These are phyloP conservation scores for Sarocladiaceae sp. DNA, from an alignment of 2,329 filamentous ascomycete genomes.

Conservation along the genomic window DNA sequence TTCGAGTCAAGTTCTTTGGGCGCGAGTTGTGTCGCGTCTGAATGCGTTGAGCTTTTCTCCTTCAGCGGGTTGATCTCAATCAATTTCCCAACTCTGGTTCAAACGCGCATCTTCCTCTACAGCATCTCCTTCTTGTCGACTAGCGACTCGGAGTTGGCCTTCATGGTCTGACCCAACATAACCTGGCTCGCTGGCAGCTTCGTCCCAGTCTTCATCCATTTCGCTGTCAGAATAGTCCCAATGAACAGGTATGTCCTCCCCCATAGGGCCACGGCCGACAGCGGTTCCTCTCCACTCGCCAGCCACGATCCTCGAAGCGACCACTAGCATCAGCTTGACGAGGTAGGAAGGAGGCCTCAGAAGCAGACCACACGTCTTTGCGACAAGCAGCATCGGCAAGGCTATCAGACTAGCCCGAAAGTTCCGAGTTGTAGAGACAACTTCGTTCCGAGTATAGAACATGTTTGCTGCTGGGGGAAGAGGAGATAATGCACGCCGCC, in stretches of 20 bases:
- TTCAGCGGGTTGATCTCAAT: slow-evolving; percentile 1
- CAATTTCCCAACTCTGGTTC: slow-evolving; percentile 2
- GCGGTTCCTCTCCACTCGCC: slow-evolving; percentile 60
- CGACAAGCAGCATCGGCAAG: slow-evolving; percentile 54
- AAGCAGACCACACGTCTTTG: slow-evolving; percentile 73
- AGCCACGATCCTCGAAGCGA: slow-evolving; percentile 70
- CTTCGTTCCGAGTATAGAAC: slow-evolving; percentile 27
- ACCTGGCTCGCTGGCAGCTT: neutral
- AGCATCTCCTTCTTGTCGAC: neutral
- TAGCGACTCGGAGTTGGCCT: no score
- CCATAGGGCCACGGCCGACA: slow-evolving; percentile 41
- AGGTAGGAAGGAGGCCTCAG: slow-evolving; percentile 78
- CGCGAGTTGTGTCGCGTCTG: no score
- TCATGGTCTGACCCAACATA: no score
- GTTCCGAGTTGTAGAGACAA: neutral
- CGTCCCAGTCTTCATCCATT: slow-evolving; percentile 25
- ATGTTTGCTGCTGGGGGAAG: slow-evolving; percentile 65
- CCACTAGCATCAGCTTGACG: slow-evolving; percentile 73
- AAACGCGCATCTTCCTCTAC: neutral
- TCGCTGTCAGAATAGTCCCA: slow-evolving; percentile 16
- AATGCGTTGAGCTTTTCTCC: no score
- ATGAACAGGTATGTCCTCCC: slow-evolving; percentile 7
- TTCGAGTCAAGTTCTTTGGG: no score
- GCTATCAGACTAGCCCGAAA: slow-evolving; percentile 15
- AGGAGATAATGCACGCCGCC: slow-evolving; percentile 30